These are phyloP conservation scores for Sugiyamaella novakii DNA, from an alignment of 1,139 yeast species.

Conservation along the genomic window DNA sequence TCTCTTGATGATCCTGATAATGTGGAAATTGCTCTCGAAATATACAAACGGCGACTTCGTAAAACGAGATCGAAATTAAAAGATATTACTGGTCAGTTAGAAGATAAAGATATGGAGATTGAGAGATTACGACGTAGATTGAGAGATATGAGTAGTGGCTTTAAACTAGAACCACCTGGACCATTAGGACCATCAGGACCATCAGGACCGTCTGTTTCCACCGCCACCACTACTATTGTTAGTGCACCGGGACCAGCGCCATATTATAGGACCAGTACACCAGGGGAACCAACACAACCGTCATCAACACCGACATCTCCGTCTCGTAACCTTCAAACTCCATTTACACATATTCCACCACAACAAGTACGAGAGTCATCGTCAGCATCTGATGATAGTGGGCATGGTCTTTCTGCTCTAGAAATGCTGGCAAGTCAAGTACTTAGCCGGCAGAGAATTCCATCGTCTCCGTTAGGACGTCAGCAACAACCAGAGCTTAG, in stretches of 20 bases:
- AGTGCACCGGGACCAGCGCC: slow-evolving; percentile 23
- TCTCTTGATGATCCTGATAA: slow-evolving; percentile 14
- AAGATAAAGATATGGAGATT: slow-evolving; percentile 47
- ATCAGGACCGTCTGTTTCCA: background rate
- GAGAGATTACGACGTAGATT: slow-evolving; percentile 35
- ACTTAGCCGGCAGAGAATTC: slow-evolving; percentile 23
- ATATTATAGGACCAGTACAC: slow-evolving; percentile 18
- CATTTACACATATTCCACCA: slow-evolving; percentile 7
- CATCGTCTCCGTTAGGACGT: slow-evolving; percentile 13
- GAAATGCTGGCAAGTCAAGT: slow-evolving; percentile 30
- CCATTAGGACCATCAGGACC: slow-evolving; percentile 12
- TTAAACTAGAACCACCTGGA: slow-evolving; percentile 4
- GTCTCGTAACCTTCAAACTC: slow-evolving; percentile 11
- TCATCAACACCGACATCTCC: slow-evolving; percentile 15
- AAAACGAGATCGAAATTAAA: slow-evolving; percentile 47
- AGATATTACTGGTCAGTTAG: slow-evolving; percentile 48
- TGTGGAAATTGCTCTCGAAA: slow-evolving; percentile 27
- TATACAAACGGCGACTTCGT: slow-evolving; percentile 44
- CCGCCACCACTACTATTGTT: slow-evolving; percentile 11
- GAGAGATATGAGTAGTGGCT: slow-evolving; percentile 24
- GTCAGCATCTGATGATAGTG: slow-evolving; percentile 24
- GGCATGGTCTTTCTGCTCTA: slow-evolving; percentile 33
- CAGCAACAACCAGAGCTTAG: slow-evolving; percentile 17
- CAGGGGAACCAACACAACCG: slow-evolving; percentile 26
- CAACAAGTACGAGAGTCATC: slow-evolving; percentile 11